Conservation (phyloP, 1,139 yeast species). For the Geotrichum histeridarum region DNA sequence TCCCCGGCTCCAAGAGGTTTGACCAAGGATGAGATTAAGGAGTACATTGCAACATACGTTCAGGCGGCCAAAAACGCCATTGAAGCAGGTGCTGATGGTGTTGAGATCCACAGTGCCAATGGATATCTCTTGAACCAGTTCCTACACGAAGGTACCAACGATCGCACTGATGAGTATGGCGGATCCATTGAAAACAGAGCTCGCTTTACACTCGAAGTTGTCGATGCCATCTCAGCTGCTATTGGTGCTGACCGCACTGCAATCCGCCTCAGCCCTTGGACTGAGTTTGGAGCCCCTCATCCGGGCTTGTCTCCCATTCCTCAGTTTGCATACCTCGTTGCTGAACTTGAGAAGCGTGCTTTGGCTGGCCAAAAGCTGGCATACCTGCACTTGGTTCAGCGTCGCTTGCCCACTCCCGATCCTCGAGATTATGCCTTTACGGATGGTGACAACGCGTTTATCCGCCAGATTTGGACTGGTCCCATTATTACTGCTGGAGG, state of each 20-base stretch:
- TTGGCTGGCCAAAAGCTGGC: slow-evolving; percentile 44
- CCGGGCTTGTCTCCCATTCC: slow-evolving; percentile 34
- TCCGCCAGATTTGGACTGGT: slow-evolving; percentile 39
- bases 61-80: slow-evolving; percentile 46
- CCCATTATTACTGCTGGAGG: slow-evolving; percentile 41
- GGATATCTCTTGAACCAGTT: slow-evolving; percentile 57
- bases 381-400: slow-evolving; percentile 48
- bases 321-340: slow-evolving; percentile 31
- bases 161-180: slow-evolving; percentile 66
- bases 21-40: slow-evolving; percentile 40
- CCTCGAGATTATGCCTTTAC: neutral
- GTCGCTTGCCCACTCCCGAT: slow-evolving; percentile 23
- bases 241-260: slow-evolving; percentile 54
- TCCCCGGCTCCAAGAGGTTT: slow-evolving; percentile 34
- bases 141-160: slow-evolving; percentile 47
- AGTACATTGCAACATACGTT: slow-evolving; percentile 37
- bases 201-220: slow-evolving; percentile 51
- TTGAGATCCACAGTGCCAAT: slow-evolving; percentile 67
- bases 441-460: slow-evolving; percentile 12
- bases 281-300: slow-evolving; percentile 34
- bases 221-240: slow-evolving; percentile 48
- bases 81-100: slow-evolving; percentile 61
- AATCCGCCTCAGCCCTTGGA: slow-evolving; percentile 60
- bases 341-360: slow-evolving; percentile 32
- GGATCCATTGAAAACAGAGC: slow-evolving; percentile 65